phyloP scores from a whole-genome alignment of 2,329 filamentous ascomycete genomes.

The Teratosphaeria nubilosa region DNA sequence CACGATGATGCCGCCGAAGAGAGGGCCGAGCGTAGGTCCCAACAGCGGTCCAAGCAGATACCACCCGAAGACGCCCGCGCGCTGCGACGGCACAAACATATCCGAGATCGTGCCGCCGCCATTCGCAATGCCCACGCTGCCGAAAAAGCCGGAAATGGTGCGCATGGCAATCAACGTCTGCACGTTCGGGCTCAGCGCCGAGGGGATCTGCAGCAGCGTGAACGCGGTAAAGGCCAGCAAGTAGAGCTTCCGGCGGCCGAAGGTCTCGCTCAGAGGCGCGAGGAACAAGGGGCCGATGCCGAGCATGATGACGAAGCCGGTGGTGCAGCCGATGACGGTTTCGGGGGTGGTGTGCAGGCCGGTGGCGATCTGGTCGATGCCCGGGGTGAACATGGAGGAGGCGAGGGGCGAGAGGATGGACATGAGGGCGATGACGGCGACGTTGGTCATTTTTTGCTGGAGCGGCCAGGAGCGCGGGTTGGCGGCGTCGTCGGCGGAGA shows the following conservation, averaged over 20 bases:
- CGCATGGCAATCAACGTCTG: conserved; percentile 34
- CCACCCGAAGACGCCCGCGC: conserved; percentile 38
- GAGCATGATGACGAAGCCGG: conserved; percentile 41
- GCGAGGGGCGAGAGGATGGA: conserved; percentile 39
- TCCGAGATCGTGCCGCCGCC: conserved; percentile 44
- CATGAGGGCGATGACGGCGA: conserved; percentile 42
- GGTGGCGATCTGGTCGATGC: conserved; percentile 40
- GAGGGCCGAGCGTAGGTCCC: conserved; percentile 31
- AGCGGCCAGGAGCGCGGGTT: conserved; percentile 39
- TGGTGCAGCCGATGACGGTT: conserved; percentile 40
- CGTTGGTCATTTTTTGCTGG: conserved; percentile 38
- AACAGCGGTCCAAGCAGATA: conserved; percentile 36
- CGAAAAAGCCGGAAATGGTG: conserved; percentile 40
- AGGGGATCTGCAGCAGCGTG: conserved; percentile 37
- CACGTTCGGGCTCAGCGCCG: conserved; percentile 39
- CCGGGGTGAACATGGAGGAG: conserved; percentile 43
- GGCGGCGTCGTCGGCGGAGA: conserved; percentile 29
- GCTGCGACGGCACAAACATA: conserved; percentile 38
- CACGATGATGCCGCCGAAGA: conserved; percentile 36
- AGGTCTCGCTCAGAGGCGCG: conserved; percentile 38
- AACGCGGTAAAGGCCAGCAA: conserved; percentile 37
- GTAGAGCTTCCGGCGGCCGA: conserved; percentile 36
- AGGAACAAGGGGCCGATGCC: conserved; percentile 39
- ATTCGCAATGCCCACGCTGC: conserved; percentile 40
- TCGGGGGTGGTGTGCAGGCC: conserved; percentile 33